Evolutionary conservation across 306 rosid species (phyloP).

Genomic region (Gleditsia sinensis): DNA sequence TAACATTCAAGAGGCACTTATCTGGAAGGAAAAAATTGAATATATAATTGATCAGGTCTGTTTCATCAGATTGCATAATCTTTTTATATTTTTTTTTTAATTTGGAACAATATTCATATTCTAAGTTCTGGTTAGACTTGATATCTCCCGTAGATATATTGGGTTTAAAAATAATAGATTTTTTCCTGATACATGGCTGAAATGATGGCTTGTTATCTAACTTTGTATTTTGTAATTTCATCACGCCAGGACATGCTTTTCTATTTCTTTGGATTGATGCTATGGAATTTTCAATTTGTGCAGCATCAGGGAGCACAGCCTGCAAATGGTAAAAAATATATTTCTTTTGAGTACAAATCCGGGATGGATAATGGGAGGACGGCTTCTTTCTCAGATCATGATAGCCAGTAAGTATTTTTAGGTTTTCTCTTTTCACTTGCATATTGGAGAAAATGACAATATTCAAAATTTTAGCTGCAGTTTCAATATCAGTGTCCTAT

Average conservation of each 20-base stretch:
- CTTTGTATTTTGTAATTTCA: constrained; percentile 15
- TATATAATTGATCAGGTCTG: constrained; percentile 89
- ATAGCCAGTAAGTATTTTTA: constrained; percentile 83
- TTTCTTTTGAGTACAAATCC: constrained; percentile 95
- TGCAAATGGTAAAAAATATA: constrained; percentile 84
- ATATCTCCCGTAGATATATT: constrained; percentile 18
- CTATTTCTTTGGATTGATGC: constrained; percentile 12
- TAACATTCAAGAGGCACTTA: constrained; percentile 95
- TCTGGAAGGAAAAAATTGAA: constrained; percentile 93
- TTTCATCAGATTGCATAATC: constrained; percentile 22
- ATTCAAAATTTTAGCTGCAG: neutral
- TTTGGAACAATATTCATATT: constrained; percentile 23
- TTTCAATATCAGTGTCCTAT: constrained; percentile 17
- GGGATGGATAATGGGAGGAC: constrained; percentile 96
- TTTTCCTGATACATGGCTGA: constrained; percentile 10
- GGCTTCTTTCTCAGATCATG: constrained; percentile 92
- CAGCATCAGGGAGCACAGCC: constrained; percentile 97
- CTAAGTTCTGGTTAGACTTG: constrained; percentile 6
- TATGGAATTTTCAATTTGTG: constrained; percentile 37
- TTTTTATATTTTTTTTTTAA: constrained; percentile 18
- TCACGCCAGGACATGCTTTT: constrained; percentile 29
- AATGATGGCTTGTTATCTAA: constrained; percentile 22
- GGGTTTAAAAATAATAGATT: constrained; percentile 17
- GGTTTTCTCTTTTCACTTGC: constrained; percentile 12
- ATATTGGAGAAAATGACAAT: constrained; percentile 16